Base-by-base conservation (phyloP, 768 basidiomycete species). In the Gloeostereum incarnatum region DNA sequence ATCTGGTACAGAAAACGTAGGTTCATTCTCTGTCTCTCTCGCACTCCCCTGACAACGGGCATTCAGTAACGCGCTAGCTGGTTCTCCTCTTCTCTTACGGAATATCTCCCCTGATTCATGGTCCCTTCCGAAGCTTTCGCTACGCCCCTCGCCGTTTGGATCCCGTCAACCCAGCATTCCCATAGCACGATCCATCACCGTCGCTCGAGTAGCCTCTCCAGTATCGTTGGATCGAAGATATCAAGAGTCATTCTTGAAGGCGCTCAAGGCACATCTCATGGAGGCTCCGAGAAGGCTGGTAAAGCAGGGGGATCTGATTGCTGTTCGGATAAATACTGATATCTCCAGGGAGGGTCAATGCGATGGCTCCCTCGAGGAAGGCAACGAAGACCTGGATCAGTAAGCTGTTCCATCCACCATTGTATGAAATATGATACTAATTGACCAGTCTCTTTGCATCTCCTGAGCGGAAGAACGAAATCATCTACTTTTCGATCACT, bases 121-220 rank as follows among this genome's bases (percentile, higher is more conserved):
- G 27, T 38, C 48, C 19, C 34, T 39, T 31, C 38, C 38, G n/a
- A 29, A 42, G 3, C 54, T 75, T 16, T 44, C 52, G 19, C 51
- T 82, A 33, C 63, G 62, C 3, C 56, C 73, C 3, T 77, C 73
- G 42, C 77, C 82, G 4, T 80, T 82, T 47, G 79, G 79, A 10
- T 65, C 71, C 7, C 59, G 62, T 4, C 58, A 63, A 38, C 80
- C 80, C 20, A 57, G 67, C 6, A 62, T 91, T 20, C 88, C 90
- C 2, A 72, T 59, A 14, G 91, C 90, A 5, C 64, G 61, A 38
- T 62, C 73, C 1, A 59, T 93, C 16, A 85, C 82, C 1, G 63
- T 96, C 36, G 83, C 88, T 2, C 75, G 87, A n/a, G 65, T 96
- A 5, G 76, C 84, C 0, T 86, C 88, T 0, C 79, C 86, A 1